Conservation (phyloP, 2,329 filamentous ascomycete genomes). For the Alternaria metachromatica region DNA sequence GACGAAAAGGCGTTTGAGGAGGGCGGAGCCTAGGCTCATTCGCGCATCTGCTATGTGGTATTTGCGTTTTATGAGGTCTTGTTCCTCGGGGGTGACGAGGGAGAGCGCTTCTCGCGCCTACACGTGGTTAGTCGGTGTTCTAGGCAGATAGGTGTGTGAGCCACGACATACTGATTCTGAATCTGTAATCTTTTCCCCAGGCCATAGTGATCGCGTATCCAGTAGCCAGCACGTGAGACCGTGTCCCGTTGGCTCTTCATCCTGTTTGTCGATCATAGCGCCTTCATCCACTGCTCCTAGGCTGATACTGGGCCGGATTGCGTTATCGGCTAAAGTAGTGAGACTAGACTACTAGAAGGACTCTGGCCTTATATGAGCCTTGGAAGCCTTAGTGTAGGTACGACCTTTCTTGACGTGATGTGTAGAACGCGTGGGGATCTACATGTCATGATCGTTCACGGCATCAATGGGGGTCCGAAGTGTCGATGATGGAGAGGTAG, state of each 20-base stretch:
- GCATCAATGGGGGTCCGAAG: slow-evolving; percentile 11
- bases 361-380: slow-evolving; percentile 1
- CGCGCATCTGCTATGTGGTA: slow-evolving; percentile 75
- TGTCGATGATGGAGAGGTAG: slow-evolving; percentile 7
- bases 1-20: slow-evolving; percentile 76
- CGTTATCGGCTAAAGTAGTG: slow-evolving; percentile 1
- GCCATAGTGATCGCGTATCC: slow-evolving; percentile 57
- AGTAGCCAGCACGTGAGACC: slow-evolving; percentile 57
- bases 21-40: slow-evolving; percentile 73
- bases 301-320: background rate
- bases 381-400: background rate
- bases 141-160: background rate
- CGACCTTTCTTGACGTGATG: background rate
- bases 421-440: background rate
- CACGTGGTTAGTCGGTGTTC: background rate
- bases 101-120: slow-evolving; percentile 53
- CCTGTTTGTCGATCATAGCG: slow-evolving; percentile 19
- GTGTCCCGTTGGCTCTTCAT: slow-evolving; percentile 14
- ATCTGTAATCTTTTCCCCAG: slow-evolving; percentile 51
- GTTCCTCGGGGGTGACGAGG: slow-evolving; percentile 60
- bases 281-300: background rate
- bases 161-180: slow-evolving; percentile 16
- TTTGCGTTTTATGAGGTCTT: slow-evolving; percentile 64
- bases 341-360: background rate
- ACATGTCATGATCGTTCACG: slow-evolving; percentile 5